Evolutionary conservation across 1,139 yeast genomes (phyloP), one percentile per base, ranked within the genome.

Genomic region (Candida sanyaensis): DNA sequence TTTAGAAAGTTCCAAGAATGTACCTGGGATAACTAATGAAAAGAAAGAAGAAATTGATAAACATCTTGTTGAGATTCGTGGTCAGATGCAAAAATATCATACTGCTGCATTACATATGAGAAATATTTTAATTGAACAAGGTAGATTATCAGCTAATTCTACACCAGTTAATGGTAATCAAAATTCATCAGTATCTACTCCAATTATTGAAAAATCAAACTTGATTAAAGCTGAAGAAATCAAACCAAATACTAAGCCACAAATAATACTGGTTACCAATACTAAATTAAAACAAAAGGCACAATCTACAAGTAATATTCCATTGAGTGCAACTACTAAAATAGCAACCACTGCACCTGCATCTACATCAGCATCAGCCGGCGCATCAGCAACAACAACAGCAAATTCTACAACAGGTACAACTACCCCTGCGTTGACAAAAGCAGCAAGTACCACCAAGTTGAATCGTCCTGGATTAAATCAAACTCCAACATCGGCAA

Each of bases 71-170:
- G 77, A 71, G 42, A 59, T 66, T 50, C 68, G 64, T 47, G 59
- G 60, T 47, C 75, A 72, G 51, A 69, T 66, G 51, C 61, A 66
- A 11, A 71, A 68, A 48, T 72, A 64, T 53, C 76, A 73, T 46
- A 65, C 69, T 47, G 70, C 68, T 46, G 77, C 76, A 2, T 59
- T 65, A 33, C 69, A 68, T 52, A 72, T 75, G 72, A 66, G 68
- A 48, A 64, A 68, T 41, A 73, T 69, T 54, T 62, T 75, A 47
- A 60, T 68, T 44, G 74, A 71, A 44, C 73, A 68, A 57, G 73
- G 68, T 2, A 64, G 52, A 41, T 37, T 52, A 43, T 45, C 55
- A 10, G 55, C 49, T 9, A 52, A 49, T 44, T 41, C 55, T 1
- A 54, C 57, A 2, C 57, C 57, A 2, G 50, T 54, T 8, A 39